Percentiles rank a stretch among this genome's conserved stretches.
These are phyloP conservation scores for Microsporum ferrugineum DNA, from an alignment of 2,329 filamentous ascomycete species.

Conservation along the genomic window DNA sequence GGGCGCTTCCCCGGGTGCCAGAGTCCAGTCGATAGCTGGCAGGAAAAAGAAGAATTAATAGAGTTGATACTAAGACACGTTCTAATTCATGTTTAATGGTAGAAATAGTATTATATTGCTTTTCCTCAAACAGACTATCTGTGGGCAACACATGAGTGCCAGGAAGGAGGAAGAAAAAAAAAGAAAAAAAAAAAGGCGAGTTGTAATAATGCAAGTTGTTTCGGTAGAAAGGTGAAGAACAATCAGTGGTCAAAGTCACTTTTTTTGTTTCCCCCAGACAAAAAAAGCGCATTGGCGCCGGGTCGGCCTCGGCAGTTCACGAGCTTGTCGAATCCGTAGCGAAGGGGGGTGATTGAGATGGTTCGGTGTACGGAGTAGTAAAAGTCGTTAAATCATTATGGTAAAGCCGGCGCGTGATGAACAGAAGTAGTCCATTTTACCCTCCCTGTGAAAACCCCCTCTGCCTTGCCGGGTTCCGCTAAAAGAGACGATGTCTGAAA, in stretches of 20 bases:
- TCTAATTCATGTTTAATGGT: not conserved
- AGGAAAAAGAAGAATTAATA: constrained; percentile 3
- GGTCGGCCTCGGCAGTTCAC: constrained; percentile 1
- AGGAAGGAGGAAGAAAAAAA: not conserved
- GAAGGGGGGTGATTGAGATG: not conserved
- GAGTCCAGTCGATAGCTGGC: not conserved
- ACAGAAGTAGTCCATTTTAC: not conserved
- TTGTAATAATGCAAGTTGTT: not conserved
- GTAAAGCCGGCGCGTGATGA: not conserved
- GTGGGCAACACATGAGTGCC: not conserved
- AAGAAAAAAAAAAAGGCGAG: not conserved
- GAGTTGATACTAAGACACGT: not conserved
- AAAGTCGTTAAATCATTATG: constrained; percentile 1
- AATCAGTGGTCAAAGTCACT: not conserved
- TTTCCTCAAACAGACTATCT: not conserved
- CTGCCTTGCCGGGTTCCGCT: not conserved
- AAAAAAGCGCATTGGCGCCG: not conserved
- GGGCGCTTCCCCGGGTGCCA: not conserved
- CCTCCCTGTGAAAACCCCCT: not conserved
- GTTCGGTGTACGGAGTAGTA: not conserved
- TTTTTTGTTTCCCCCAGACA: not conserved
- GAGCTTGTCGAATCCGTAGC: not conserved
- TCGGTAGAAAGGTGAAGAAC: not conserved
- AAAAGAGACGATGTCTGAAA: not conserved
- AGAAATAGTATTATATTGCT: not conserved